These are phyloP conservation scores for Calonectria naviculata DNA, from an alignment of 2,329 filamentous ascomycete genomes.

Conservation along the genomic window DNA sequence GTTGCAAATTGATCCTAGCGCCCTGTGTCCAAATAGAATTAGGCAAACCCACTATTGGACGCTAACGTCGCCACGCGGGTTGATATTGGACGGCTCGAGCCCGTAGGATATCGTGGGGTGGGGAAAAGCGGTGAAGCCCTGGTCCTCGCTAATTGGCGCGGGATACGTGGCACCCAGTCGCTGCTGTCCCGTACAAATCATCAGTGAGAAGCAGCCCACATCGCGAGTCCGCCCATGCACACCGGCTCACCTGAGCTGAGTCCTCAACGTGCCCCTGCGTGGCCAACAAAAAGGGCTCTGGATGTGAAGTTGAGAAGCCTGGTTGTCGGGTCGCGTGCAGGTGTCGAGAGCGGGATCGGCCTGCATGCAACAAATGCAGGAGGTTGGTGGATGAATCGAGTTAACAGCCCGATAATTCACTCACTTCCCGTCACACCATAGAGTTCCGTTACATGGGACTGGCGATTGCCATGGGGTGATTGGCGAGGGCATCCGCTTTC, in stretches of 20 bases:
- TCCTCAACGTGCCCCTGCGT: not conserved
- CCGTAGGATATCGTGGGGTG: not conserved
- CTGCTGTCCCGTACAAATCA: not conserved
- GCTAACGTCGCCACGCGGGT: not conserved
- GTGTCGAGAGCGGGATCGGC: too few relatives aligned
- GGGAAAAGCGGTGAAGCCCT: conserved; percentile 1
- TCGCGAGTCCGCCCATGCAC: not conserved
- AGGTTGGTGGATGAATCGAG: too few relatives aligned
- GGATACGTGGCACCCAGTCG: not conserved
- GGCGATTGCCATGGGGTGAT: not conserved
- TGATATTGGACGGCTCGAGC: not conserved
- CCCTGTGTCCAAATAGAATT: not conserved
- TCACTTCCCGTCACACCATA: too few relatives aligned
- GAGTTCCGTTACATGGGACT: not conserved
- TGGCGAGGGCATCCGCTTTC: not conserved
- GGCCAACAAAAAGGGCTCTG: not conserved
- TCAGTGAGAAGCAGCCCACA: not conserved
- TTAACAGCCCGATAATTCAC: too few relatives aligned
- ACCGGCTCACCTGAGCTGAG: not conserved
- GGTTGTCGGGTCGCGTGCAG: too few relatives aligned
- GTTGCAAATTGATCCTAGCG: not conserved
- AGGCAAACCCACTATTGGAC: not conserved
- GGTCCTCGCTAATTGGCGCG: not conserved
- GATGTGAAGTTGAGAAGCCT: not conserved
- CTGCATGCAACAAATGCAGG: too few relatives aligned